These are phyloP conservation scores for Beverwykella pulmonaria DNA, from an alignment of 495 filamentous ascomycete species.

Conservation along the genomic window DNA sequence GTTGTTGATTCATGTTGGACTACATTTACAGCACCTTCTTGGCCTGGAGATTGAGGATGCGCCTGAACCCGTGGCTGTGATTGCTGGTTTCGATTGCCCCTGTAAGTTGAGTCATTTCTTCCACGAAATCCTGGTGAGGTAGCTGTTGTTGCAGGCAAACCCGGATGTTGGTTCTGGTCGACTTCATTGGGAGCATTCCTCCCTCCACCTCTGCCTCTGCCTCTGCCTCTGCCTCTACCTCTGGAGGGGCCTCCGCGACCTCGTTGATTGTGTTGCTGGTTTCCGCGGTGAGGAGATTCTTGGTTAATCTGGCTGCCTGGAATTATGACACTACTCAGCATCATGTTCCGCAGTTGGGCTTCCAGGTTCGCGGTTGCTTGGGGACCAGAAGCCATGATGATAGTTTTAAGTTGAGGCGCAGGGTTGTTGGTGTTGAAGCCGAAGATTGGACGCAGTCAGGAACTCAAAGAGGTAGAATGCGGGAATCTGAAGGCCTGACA, in stretches of 20 bases:
- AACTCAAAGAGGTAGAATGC: background rate
- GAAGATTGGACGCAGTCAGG: background rate
- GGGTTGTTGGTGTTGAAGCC: background rate
- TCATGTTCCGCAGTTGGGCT: constrained; percentile 50
- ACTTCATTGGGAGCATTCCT: background rate
- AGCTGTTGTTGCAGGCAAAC: background rate
- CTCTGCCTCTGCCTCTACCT: background rate
- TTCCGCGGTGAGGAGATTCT: constrained; percentile 1
- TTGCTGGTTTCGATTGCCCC: background rate
- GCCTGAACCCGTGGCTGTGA: background rate
- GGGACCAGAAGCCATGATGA: background rate
- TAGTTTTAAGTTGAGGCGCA: background rate
- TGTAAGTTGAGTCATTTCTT: background rate
- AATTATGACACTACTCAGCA: constrained; percentile 47
- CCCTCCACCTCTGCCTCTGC: background rate
- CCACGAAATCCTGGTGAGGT: background rate
- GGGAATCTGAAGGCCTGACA: background rate
- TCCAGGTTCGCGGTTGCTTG: constrained; percentile 40
- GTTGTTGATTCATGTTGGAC: background rate
- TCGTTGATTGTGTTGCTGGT: constrained; percentile 16
- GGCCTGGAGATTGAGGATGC: background rate
- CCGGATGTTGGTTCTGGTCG: background rate
- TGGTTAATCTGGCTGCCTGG: constrained; percentile 3
- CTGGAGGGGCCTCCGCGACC: background rate
- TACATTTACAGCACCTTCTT: background rate